Base-by-base conservation (phyloP, 768 basidiomycete species). In the Kwoniella sp. region DNA sequence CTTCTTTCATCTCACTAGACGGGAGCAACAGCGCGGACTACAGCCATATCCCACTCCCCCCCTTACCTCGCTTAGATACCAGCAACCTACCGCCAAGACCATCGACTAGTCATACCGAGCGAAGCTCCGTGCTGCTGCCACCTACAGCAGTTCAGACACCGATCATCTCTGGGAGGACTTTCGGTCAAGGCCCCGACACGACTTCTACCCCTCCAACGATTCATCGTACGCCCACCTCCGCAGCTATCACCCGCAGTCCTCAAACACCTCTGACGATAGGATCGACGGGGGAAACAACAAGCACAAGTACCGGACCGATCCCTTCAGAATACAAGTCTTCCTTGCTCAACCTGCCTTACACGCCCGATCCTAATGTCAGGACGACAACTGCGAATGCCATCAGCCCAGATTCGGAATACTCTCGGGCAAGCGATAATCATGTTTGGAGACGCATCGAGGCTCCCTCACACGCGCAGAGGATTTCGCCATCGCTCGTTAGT, bases 311-410 rank as follows among this genome's bases (percentile, higher is more conserved):
- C 23, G 23, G 50, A 4, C 50, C 50, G 50, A 51, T 28, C 4
- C 50, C 50, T 11, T 51, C 50, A 2, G 50, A 51, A 25, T 51
- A 28, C 23, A 51, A 51, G 26, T 4, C 22, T 9, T 51, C 50
- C 9, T 51, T 51, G 26, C 26, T 51, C 23, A 51, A 51, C 50
- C 50, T 51, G 20, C 50, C 50, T 23, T 51, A 51, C 50, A 4
- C 50, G 11, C 50, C 50, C 8, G n/a, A n/a, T n/a, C n/a, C n/a
- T n/a, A n/a, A n/a, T n/a, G n/a, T n/a, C n/a, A 25, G 50, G 5
- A 4, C 50, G 5, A 26, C 23, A 4, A 51, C 50, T 5, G 50
- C 50, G 22, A 51, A 13, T 4, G 25, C 50, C 50, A 28, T 9
- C 23, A 51, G 50, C 25, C 50, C 50, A 9, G 41, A 45, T 17